Evolutionary conservation across 148 eudicot genomes (phyloP).

Genomic region (Rhododendron williamsianum): DNA sequence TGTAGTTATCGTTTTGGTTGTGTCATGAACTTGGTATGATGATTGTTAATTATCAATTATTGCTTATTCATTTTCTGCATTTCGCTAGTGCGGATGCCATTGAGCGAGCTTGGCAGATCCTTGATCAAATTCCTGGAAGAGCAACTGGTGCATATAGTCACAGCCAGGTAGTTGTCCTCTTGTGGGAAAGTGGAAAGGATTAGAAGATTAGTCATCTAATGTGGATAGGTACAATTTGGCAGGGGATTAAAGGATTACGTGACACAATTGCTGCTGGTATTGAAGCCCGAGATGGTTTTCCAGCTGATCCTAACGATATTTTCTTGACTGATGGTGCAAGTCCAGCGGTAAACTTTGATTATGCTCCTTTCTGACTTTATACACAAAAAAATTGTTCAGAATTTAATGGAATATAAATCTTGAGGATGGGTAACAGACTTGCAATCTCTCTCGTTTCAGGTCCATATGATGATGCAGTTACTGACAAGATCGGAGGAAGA

Average conservation of each 20-base stretch:
- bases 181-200: neutral
- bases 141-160: constrained; percentile 98
- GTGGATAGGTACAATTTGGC: constrained; percentile 1
- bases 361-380: neutral
- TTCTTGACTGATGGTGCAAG: constrained; percentile 99
- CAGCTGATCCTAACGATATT: constrained; percentile 79
- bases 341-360: constrained; percentile 37
- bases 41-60: neutral
- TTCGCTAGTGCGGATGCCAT: constrained; percentile 66
- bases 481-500: constrained; percentile 77
- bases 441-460: constrained; percentile 30
- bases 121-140: constrained; percentile 87
- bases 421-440: neutral
- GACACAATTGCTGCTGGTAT: constrained; percentile 91
- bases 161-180: constrained; percentile 52
- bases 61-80: constrained; percentile 5
- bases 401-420: neutral
- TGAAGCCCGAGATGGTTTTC: constrained; percentile 90
- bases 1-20: neutral
- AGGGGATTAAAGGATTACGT: constrained; percentile 92
- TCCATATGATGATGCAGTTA: constrained; percentile 98
- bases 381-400: neutral
- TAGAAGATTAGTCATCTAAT: neutral
- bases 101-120: constrained; percentile 73
- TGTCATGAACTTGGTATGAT: neutral